Evolutionary conservation across 2,329 filamentous ascomycete genomes (phyloP).

Genomic region (Curvularia lunata): DNA sequence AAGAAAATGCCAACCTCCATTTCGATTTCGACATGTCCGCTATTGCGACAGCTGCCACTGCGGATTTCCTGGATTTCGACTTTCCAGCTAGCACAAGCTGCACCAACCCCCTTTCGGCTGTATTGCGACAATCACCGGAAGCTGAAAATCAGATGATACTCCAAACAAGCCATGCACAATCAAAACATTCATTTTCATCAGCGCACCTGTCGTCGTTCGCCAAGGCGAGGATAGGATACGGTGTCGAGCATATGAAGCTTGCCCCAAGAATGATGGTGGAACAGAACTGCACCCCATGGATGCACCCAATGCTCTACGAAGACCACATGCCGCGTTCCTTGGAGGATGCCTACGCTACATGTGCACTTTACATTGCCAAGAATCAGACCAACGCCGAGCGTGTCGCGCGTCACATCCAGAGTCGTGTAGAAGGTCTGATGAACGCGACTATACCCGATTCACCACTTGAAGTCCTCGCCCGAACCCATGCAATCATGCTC

Average conservation of each 20-base stretch:
- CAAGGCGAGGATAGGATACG: constrained; percentile 34
- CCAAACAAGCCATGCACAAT: neutral
- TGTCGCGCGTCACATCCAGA: constrained; percentile 58
- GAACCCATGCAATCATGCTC: constrained; percentile 38
- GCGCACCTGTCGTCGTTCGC: constrained; percentile 28
- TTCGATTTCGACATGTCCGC: constrained; percentile 17
- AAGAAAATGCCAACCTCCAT: neutral
- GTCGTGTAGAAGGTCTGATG: constrained; percentile 54
- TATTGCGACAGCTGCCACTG: constrained; percentile 7
- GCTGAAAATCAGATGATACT: constrained; percentile 3
- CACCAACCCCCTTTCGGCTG: constrained; percentile 56
- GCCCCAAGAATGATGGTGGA: constrained; percentile 53
- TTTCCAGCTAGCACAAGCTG: constrained; percentile 52
- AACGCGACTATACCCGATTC: constrained; percentile 20
- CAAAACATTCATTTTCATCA: constrained; percentile 14
- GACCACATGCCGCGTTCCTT: constrained; percentile 59
- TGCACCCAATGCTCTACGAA: constrained; percentile 59
- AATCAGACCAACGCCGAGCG: constrained; percentile 57
- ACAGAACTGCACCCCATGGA: constrained; percentile 61
- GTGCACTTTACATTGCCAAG: constrained; percentile 60
- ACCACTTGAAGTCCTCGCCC: constrained; percentile 33
- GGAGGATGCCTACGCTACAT: constrained; percentile 62
- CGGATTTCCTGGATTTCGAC: constrained; percentile 28
- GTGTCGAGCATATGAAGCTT: constrained; percentile 36
- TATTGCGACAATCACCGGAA: constrained; percentile 8